Evolutionary conservation across 2,329 filamentous ascomycete genomes (phyloP), one percentile per base, ranked within the genome.

Genomic region (Fusarium phyllophilum): DNA sequence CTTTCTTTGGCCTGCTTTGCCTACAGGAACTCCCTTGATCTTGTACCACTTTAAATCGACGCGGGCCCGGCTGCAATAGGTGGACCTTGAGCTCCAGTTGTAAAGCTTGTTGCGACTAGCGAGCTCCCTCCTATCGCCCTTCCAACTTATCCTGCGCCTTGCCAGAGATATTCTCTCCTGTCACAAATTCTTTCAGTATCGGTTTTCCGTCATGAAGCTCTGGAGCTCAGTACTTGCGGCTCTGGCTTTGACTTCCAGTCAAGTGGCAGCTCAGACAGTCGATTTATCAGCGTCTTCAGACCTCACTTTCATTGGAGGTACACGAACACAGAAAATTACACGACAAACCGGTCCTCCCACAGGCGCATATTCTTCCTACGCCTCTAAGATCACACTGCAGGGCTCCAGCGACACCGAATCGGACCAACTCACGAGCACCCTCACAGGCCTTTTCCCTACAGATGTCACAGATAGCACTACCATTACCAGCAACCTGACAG

Each of bases 401-500:
- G 38, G 44, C 10, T 57, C 64, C 42, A 73, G 49, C 34, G 55
- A 74, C 22, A 75, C 74, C 39, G 73, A 74, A 14, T 66, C 72
- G 17, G 62, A 78, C 48, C 59, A 36, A 33, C 83, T 55, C 83
- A 86, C 17, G 84, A 83, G 82, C 17, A 78, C 83, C n/a, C 87
- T 89, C 76, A 80, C 83, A 48, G 84, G 85, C 17, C 84, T 81
- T 66, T 80, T 81, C 26, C 83, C 84, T 33, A 84, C 84, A 54
- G 76, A 79, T 18, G 73, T 72, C 17, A 77, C 78, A n/a, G 72
- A 75, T 14, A 74, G 78, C 51, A 73, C 79, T 58, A 75, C 78
- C 66, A 76, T 75, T 58, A 74, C 76, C 20, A 81, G 84, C 66
- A 86, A 84, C 73, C 79, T 82, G 57, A 83, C 83, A 66, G 81